Base-by-base conservation (phyloP, 169 alveolate species). In the Cryptosporidium tyzzeri region DNA sequence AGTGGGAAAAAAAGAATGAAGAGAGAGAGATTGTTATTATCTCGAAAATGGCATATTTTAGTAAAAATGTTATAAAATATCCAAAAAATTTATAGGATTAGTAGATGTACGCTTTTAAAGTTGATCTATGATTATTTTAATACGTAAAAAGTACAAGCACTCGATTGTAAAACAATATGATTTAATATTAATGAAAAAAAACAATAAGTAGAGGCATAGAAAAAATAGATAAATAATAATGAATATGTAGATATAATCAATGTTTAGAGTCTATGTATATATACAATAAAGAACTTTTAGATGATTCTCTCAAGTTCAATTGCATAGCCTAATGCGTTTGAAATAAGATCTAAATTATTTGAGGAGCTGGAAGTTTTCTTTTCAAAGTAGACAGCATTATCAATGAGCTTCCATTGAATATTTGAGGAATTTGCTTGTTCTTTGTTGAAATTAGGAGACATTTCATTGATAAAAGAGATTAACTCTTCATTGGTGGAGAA, bases 251-350 rank as follows among this genome's bases (percentile, higher is more conserved):
- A 14, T 48, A 48, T 48, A 48, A 48, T 16, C 21, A 14, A 48
- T 55, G 67, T 10, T 16, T n/a, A 26, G 39, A 55, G n/a, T 55
- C 31, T 21, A n/a, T n/a, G 35, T 55, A n/a, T 55, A 26, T 26
- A 26, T n/a, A 26, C 35, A 26, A 55, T 23, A 12, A 26, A 26
- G 67, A 16, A 18, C 70, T 37, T 39, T 37, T 37, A 80, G 65
- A 80, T 48, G 14, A 80, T 80, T 59, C 89, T 80, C 51, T 80
- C 89, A 18, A 80, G 67, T 23, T 80, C 89, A 16, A 80, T 61
- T 16, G 89, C 89, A 41, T 80, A 80, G 3, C 89, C 89, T 23
- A 80, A 59, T 58, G 59, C 10, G 58, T 74, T 74, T 23, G 37
- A 31, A 12, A 74, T 74, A 0, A 74, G 59, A 74, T 74, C 86